These are phyloP conservation scores for Ustilago loliicola DNA, from an alignment of 1,284 basidiomycete genomes.

Conservation along the genomic window DNA sequence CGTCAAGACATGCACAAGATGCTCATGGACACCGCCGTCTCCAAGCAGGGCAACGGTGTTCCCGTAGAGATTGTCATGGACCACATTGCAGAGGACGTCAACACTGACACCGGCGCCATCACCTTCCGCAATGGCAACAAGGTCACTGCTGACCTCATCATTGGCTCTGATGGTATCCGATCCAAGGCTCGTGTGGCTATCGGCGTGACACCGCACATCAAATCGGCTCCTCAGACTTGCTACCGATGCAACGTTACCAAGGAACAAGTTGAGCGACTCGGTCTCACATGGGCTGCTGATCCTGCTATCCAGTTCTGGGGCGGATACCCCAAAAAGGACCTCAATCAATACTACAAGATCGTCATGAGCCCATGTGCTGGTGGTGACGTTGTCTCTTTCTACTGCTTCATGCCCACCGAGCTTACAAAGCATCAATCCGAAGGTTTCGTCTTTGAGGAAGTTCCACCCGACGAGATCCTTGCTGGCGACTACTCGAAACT, in stretches of 20 bases:
- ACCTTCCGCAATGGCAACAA: slow-evolving; percentile 74
- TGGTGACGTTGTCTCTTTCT: slow-evolving; percentile 71
- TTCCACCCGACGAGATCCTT: slow-evolving; percentile 68
- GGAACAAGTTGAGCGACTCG: slow-evolving; percentile 66
- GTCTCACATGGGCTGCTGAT: slow-evolving; percentile 69
- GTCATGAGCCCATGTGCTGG: slow-evolving; percentile 71
- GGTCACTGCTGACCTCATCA: slow-evolving; percentile 75
- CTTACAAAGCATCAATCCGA: slow-evolving; percentile 71
- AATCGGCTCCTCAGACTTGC: slow-evolving; percentile 70
- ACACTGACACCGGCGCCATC: slow-evolving; percentile 69
- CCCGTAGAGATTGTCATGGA: slow-evolving; percentile 67
- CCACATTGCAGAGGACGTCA: slow-evolving; percentile 70
- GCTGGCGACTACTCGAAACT: slow-evolving; percentile 67
- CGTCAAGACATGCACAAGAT: slow-evolving; percentile 70
- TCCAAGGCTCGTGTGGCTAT: slow-evolving; percentile 62
- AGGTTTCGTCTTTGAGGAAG: slow-evolving; percentile 70
- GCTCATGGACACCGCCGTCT: slow-evolving; percentile 64
- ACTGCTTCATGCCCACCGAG: slow-evolving; percentile 67
- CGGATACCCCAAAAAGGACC: slow-evolving; percentile 54
- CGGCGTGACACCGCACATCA: slow-evolving; percentile 55
- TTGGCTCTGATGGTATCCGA: slow-evolving; percentile 77
- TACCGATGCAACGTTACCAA: slow-evolving; percentile 71
- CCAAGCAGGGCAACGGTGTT: slow-evolving; percentile 60
- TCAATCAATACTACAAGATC: slow-evolving; percentile 71
- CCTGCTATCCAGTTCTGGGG: slow-evolving; percentile 72